Percentiles rank a stretch among this genome's conserved stretches.
Evolutionary conservation across 345 rosid genomes (phyloP).

Genomic region (Eucalyptus curtisii): DNA sequence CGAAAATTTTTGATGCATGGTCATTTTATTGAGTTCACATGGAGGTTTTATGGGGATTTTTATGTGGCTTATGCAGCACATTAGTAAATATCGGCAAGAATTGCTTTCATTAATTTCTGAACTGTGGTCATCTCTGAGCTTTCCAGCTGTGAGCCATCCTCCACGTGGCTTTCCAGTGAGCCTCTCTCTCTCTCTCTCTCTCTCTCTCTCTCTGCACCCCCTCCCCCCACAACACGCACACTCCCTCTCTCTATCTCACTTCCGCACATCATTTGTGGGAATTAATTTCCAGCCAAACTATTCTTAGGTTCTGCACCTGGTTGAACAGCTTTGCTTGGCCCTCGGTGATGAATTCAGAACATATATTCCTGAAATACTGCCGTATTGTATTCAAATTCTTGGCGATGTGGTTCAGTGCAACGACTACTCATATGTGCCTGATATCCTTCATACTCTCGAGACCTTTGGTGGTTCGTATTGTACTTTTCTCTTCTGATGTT

Average conservation of each 20-base stretch:
- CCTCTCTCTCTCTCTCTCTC: not conserved
- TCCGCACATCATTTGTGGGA: not conserved
- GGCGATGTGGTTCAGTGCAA: slow-evolving; percentile 84
- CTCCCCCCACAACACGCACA: not conserved
- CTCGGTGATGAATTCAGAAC: slow-evolving; percentile 91
- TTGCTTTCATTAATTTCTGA: slow-evolving; percentile 78
- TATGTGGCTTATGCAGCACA: slow-evolving; percentile 59
- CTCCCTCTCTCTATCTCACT: not conserved
- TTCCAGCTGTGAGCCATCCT: slow-evolving; percentile 62
- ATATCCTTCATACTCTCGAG: slow-evolving; percentile 91
- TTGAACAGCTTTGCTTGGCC: slow-evolving; percentile 97
- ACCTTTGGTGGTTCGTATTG: slow-evolving; percentile 83
- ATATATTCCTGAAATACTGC: slow-evolving; percentile 89
- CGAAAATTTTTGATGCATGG: not conserved
- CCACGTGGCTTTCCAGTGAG: slow-evolving; percentile 80
- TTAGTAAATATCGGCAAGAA: slow-evolving; percentile 84
- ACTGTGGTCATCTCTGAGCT: slow-evolving; percentile 87
- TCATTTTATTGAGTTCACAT: not conserved
- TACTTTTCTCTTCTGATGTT: not conserved
- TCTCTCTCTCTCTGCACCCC: not conserved
- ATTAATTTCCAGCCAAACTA: not conserved
- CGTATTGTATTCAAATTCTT: slow-evolving; percentile 85
- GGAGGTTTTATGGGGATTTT: not conserved
- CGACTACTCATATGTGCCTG: slow-evolving; percentile 70
- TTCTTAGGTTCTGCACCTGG: slow-evolving; percentile 82